A percentile compares a stretch with the other conserved stretches of the same genome.
phyloP scores from a whole-genome alignment of 2,329 filamentous ascomycete genomes.

The Rhynchosporium agropyri region DNA sequence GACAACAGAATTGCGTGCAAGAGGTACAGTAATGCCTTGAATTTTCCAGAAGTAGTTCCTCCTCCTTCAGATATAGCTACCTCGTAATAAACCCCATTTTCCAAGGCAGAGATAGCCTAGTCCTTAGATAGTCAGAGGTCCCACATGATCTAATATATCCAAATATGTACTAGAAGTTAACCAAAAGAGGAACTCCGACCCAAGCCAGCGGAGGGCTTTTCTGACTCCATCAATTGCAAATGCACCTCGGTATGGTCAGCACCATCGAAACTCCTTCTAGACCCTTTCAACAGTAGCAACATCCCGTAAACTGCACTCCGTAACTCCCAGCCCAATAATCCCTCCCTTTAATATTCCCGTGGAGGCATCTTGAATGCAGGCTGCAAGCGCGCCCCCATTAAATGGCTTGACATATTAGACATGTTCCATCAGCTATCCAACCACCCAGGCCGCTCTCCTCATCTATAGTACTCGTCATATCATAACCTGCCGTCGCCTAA shows the following conservation, averaged over 20 bases:
- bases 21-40: neutral
- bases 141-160: slow-evolving; percentile 3
- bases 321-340: neutral
- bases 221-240: slow-evolving; percentile 11
- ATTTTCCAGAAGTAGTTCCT: neutral
- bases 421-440: slow-evolving; percentile 6
- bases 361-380: neutral
- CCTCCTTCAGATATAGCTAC: neutral
- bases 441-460: slow-evolving; percentile 3
- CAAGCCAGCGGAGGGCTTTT: neutral
- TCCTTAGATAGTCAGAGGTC: neutral
- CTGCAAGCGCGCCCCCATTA: neutral
- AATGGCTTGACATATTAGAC: neutral
- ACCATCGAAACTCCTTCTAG: too few relatives aligned
- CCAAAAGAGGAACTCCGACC: slow-evolving; percentile 4
- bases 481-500: neutral
- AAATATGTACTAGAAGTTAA: slow-evolving; percentile 17
- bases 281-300: too few relatives aligned
- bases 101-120: neutral
- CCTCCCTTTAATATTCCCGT: neutral
- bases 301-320: too few relatives aligned
- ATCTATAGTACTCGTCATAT: slow-evolving; percentile 9
- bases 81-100: neutral
- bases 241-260: slow-evolving; percentile 9
- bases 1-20: neutral